Evolutionary conservation across 148 eudicot genomes (phyloP).

Genomic region (Nepenthes gracilis): DNA sequence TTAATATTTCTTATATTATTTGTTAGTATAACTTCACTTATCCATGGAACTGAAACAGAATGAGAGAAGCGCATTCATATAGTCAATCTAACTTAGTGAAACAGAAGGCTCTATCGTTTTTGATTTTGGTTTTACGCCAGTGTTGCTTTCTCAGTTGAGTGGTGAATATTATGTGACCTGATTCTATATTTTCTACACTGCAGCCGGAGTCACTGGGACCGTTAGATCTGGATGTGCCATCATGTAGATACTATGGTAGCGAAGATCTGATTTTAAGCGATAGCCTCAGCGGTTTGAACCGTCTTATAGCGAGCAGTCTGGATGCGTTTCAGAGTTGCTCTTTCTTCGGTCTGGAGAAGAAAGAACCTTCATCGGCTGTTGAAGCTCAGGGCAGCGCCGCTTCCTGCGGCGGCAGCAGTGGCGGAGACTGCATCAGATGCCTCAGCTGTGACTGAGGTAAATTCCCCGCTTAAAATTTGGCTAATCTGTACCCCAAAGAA

Average conservation of each 20-base stretch:
- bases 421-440: background rate
- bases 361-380: conserved; percentile 31
- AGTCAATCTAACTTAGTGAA: too few relatives aligned
- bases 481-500: too few relatives aligned
- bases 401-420: conserved; percentile 20
- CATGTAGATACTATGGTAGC: conserved; percentile 59
- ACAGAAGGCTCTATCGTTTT: too few relatives aligned
- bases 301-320: conserved; percentile 84
- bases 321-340: conserved; percentile 86
- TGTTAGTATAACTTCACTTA: too few relatives aligned
- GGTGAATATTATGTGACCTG: background rate
- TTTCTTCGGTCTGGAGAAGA: conserved; percentile 55
- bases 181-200: conserved; percentile 12
- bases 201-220: conserved; percentile 98
- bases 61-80: too few relatives aligned
- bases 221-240: conserved; percentile 65
- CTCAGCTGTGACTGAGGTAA: too few relatives aligned
- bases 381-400: conserved; percentile 45
- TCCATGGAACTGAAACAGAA: too few relatives aligned
- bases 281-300: conserved; percentile 80
- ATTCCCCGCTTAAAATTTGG: too few relatives aligned
- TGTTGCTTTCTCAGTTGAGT: background rate
- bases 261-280: conserved; percentile 76
- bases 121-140: too few relatives aligned
- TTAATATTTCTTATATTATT: too few relatives aligned